Percentiles rank a stretch among this genome's conserved stretches.
These are phyloP conservation scores for Sisymbrium altissimum DNA, from an alignment of 345 rosid species.

Conservation along the genomic window DNA sequence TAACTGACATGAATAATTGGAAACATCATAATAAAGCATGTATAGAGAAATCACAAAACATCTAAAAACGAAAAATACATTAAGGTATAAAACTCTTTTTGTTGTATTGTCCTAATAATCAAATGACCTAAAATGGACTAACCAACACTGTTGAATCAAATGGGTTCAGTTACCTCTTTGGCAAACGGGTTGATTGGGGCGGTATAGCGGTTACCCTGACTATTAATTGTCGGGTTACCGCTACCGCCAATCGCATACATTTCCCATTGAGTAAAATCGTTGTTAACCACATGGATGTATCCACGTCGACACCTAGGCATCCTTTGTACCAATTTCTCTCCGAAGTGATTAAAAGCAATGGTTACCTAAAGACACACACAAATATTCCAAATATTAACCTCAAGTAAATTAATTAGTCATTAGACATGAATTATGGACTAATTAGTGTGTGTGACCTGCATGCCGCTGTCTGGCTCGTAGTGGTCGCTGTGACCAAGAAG, in stretches of 20 bases:
- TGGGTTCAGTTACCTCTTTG: constrained; percentile 60
- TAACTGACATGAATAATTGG: too few species aligned
- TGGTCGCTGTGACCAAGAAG: constrained; percentile 88
- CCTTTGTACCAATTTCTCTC: constrained; percentile 80
- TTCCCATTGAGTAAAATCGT: constrained; percentile 92
- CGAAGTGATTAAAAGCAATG: constrained; percentile 94
- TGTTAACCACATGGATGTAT: constrained; percentile 91
- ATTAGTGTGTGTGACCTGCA: constrained; percentile 50
- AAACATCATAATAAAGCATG: too few species aligned
- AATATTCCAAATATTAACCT: not conserved
- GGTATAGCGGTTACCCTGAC: constrained; percentile 91
- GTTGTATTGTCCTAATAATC: not conserved
- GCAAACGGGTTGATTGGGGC: constrained; percentile 80
- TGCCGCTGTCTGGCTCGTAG: constrained; percentile 77
- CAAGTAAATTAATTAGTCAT: not conserved
- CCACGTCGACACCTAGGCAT: constrained; percentile 95
- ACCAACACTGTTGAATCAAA: not conserved
- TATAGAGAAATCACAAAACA: too few species aligned
- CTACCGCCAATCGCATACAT: constrained; percentile 99
- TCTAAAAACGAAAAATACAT: too few species aligned
- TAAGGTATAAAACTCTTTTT: not conserved
- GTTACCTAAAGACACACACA: constrained; percentile 49
- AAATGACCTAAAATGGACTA: not conserved
- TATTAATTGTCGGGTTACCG: constrained; percentile 89
- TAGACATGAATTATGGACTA: not conserved